These are phyloP conservation scores for Trichophyton mentagrophytes DNA, from an alignment of 2,329 filamentous ascomycete species.

Conservation along the genomic window DNA sequence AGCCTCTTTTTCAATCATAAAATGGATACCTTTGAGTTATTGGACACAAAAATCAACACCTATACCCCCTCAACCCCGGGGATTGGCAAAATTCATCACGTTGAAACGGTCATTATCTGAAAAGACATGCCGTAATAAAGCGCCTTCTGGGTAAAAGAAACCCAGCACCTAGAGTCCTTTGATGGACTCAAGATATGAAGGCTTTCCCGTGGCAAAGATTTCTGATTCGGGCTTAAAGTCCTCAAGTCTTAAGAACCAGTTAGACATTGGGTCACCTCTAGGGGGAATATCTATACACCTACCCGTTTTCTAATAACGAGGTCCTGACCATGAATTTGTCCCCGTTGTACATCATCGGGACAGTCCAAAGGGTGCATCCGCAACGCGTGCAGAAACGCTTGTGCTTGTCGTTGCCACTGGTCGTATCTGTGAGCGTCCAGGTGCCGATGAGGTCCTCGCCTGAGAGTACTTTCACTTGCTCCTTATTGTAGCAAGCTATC, in stretches of 20 bases:
- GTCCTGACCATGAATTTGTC: not conserved
- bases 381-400: slow-evolving; percentile 1
- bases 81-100: not conserved
- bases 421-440: not conserved
- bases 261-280: not conserved
- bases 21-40: too few species aligned
- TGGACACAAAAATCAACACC: slow-evolving; percentile 14
- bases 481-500: not conserved
- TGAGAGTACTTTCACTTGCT: not conserved
- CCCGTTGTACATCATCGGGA: not conserved
- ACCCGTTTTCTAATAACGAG: not conserved
- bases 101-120: too few species aligned
- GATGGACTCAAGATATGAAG: not conserved
- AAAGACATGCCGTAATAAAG: too few species aligned
- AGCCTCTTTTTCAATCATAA: too few species aligned
- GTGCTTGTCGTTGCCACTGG: slow-evolving; percentile 2
- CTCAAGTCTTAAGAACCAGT: not conserved
- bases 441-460: not conserved
- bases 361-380: slow-evolving; percentile 9
- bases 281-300: not conserved
- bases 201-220: not conserved
- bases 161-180: not conserved
- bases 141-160: too few species aligned
- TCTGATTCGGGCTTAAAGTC: not conserved
- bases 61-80: slow-evolving; percentile 11